Base-by-base conservation (phyloP, 163 green algal species). In the Chlorella variabilis region DNA sequence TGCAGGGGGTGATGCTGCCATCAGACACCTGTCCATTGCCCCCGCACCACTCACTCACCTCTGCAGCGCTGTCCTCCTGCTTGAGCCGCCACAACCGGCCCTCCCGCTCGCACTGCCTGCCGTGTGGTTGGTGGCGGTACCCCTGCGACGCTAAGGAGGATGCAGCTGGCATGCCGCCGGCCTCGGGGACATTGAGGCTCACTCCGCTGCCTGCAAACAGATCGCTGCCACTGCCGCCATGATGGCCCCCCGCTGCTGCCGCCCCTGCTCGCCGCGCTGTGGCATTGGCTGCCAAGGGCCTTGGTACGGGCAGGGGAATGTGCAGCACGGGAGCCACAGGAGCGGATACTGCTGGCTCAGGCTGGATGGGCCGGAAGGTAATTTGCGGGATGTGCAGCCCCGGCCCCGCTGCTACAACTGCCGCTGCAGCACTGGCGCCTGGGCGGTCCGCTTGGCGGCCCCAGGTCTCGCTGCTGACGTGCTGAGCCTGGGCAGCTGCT, bases 331-430 rank as follows among this genome's bases (percentile, higher is more conserved):
- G 34, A 17, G 63, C 11, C 63, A 71, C 21, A 3, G 34, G 33
- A n/a, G 18, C 34, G 38, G n/a, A 6, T 8, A 61, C 9, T 33
- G 4, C 45, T 13, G 42, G 45, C 45, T 73, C 38, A 41, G n/a
- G 17, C 45, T 41, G 4, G 36, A 79, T 23, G 34, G 71, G 51
- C 4, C 71, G 51, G 36, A 79, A 79, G 25, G 71, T 69, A 27
- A 79, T 56, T 3, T 79, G 71, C 1, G 71, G 71, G 27, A 79
- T 79, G 54, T 34, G 71, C 36, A 69, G 71, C 33, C 54, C 49
- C 18, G 38, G 4, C 38, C 3, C 21, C 9, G 23, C 65, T 56
- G 62, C 62, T 4, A 9, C 33, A n/a, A 54, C 45, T 31, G 62
- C 62, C 21, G 62, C 62, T 20, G 59, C 54, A 63, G 20, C 54